Evolutionary conservation across 1,139 yeast species (phyloP).

Genomic region (Wickerhamomyces sp.): DNA sequence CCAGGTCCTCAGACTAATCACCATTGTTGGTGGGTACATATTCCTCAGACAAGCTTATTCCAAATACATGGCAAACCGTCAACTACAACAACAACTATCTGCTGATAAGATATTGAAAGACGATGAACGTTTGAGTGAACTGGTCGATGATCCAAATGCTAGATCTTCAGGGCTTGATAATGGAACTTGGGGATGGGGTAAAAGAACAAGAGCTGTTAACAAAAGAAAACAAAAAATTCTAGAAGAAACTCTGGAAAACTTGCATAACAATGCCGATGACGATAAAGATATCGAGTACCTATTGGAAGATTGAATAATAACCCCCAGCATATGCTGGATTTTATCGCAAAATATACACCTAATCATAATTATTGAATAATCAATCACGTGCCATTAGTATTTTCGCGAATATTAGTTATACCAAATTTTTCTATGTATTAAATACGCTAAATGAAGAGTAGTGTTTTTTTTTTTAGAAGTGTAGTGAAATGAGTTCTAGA

Average conservation of each 20-base stretch:
- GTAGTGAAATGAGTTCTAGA: slow-evolving; percentile 35
- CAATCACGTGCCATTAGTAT: background rate
- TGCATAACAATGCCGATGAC: slow-evolving; percentile 48
- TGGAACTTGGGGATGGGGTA: slow-evolving; percentile 72
- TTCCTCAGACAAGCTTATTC: slow-evolving; percentile 38
- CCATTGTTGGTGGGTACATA: slow-evolving; percentile 42
- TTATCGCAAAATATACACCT: no score
- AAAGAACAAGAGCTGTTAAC: slow-evolving; percentile 57
- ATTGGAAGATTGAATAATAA: slow-evolving; percentile 46
- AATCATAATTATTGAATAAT: no score
- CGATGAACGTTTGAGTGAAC: slow-evolving; percentile 36
- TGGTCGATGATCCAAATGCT: slow-evolving; percentile 35
- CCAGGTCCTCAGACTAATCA: slow-evolving; percentile 35
- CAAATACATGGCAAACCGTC: slow-evolving; percentile 43
- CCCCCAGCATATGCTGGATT: no score
- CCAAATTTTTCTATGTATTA: no score
- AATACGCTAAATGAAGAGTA: no score
- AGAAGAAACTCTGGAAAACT: slow-evolving; percentile 42
- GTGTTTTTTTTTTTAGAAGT: no score
- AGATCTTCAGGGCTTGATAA: slow-evolving; percentile 35
- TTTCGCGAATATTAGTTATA: background rate
- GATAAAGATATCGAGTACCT: slow-evolving; percentile 66
- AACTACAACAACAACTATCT: slow-evolving; percentile 46
- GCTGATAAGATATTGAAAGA: slow-evolving; percentile 34
- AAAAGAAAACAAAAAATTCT: slow-evolving; percentile 51